Evolutionary conservation across 2,329 filamentous ascomycete species (phyloP), one percentile per base, ranked within the genome.

Genomic region (Fusarium subtropicale): DNA sequence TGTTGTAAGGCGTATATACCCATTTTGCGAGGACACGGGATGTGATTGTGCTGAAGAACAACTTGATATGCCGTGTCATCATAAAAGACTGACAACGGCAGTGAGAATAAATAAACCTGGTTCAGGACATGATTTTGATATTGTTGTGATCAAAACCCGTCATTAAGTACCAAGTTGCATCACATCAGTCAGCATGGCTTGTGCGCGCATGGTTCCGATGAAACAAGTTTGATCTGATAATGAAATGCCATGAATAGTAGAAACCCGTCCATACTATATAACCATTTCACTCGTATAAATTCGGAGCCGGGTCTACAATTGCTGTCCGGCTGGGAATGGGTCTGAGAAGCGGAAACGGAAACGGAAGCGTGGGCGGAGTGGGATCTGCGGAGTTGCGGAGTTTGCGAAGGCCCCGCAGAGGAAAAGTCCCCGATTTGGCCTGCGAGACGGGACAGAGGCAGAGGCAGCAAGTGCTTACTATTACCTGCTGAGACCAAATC

Each of bases 1-100:
- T 73, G 63, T 69, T 75, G 67, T 31, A 57, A 64, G 74, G 67
- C 63, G 76, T 74, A 76, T 77, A 77, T 77, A 77, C 76, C 76
- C 76, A 75, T 73, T 76, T 77, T 64, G 66, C 69, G 66, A 54
- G 59, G 48, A 64, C 56, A 47, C 52, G 39, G 52, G 60, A 50
- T 20, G 59, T 38, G 54, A 63, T 34, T 48, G 38, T 42, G 30
- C 30, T 65, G 36, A 42, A 59, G 55, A 57, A 31, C 45, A 52
- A 24, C 34, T 41, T 61, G 57, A 51, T 39, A 12, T 51, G 34
- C 20, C 39, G 33, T 30, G 16, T 51, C 18, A 36, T 34, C n/a
- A 13, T 26, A 18, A 36, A 10, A 24, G 20, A 24, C 24, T 13
- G 22, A 50, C 36, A 36, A 26, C n/a, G 18, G 12, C n/a, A 28